phyloP scores from a whole-genome alignment of 2,329 filamentous ascomycete species.

The Colletotrichum liaoningense region DNA sequence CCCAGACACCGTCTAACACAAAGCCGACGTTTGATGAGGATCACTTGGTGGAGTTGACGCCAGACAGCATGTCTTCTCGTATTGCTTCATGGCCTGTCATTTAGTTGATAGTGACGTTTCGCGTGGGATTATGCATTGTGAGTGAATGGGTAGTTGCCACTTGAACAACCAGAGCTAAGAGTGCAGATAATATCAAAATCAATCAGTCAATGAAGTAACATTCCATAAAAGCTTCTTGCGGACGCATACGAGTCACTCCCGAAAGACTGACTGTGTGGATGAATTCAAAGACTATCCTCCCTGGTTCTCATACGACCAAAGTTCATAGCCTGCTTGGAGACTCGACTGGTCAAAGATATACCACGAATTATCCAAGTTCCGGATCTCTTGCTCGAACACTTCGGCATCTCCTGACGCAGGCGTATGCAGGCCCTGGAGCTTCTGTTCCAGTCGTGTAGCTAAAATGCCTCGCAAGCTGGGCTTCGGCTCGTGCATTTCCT shows the following conservation, averaged over 20 bases:
- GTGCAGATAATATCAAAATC: neutral
- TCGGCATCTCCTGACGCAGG: conserved; percentile 37
- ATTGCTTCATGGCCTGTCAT: conserved; percentile 33
- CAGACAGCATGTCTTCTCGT: conserved; percentile 38
- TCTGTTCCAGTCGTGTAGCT: conserved; percentile 41
- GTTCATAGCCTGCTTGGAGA: conserved; percentile 38
- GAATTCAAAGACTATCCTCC: neutral
- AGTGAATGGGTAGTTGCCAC: neutral
- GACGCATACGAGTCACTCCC: too few species aligned
- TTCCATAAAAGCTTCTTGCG: neutral
- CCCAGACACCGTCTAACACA: conserved; percentile 37
- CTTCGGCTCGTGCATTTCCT: conserved; percentile 43
- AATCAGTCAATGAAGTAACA: neutral
- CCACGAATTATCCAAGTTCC: conserved; percentile 40
- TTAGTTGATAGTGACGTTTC: neutral
- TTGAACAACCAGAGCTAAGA: neutral
- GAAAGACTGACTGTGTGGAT: neutral
- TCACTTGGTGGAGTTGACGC: conserved; percentile 34
- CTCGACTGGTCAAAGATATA: conserved; percentile 43
- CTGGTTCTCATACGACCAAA: conserved; percentile 33
- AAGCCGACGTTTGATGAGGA: conserved; percentile 19
- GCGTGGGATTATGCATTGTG: neutral
- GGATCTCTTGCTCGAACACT: conserved; percentile 28
- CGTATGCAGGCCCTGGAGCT: conserved; percentile 40
- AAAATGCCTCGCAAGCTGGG: conserved; percentile 41